A percentile compares a stretch with the other conserved stretches of the same genome.
Evolutionary conservation across 176 grass and related monocot genomes (phyloP).

Genomic region (Musa acuminata): DNA sequence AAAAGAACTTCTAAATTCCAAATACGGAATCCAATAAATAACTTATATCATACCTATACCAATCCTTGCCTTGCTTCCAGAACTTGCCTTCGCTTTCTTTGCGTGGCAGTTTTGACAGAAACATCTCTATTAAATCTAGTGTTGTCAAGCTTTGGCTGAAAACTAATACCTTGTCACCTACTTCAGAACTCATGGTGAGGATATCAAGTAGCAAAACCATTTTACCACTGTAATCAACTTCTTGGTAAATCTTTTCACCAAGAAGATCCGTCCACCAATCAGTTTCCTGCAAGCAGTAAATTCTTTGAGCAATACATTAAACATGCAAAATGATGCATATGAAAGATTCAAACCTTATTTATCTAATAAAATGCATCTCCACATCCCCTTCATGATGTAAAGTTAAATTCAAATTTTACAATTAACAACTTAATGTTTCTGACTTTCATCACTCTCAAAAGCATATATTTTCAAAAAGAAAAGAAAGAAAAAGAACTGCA

Average conservation of each 20-base stretch:
- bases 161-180: constrained; percentile 79
- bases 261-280: constrained; percentile 87
- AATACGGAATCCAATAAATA: too few relatives aligned
- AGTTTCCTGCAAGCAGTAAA: constrained; percentile 34
- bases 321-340: not conserved
- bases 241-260: constrained; percentile 53
- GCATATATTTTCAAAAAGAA: too few relatives aligned
- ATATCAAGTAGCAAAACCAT: constrained; percentile 94
- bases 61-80: constrained; percentile 97
- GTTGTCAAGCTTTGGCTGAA: constrained; percentile 94
- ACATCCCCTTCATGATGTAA: too few relatives aligned
- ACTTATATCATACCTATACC: constrained; percentile 69
- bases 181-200: constrained; percentile 58
- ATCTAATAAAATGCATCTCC: too few relatives aligned
- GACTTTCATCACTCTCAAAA: too few relatives aligned
- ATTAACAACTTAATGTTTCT: too few relatives aligned
- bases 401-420: too few relatives aligned
- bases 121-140: constrained; percentile 84
- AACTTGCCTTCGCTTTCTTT: constrained; percentile 65
- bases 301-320: not conserved
- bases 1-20: not conserved
- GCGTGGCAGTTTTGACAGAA: constrained; percentile 65
- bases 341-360: too few relatives aligned
- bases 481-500: too few relatives aligned
- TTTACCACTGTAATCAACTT: constrained; percentile 87